Percentiles rank a stretch among this genome's conserved stretches.
Conservation (phyloP, 305 asterid species). For the Andrographis paniculata region DNA sequence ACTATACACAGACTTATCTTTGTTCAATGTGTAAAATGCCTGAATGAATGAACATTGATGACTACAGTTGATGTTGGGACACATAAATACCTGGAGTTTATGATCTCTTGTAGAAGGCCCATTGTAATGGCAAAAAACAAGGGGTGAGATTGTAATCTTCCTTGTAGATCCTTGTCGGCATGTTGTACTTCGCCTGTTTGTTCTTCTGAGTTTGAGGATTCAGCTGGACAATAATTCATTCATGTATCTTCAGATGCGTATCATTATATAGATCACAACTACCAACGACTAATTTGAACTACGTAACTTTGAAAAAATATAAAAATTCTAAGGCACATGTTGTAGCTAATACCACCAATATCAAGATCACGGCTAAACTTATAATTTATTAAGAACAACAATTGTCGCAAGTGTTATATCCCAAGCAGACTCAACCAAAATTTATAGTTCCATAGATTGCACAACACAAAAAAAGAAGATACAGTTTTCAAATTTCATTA, state of each 20-base stretch:
- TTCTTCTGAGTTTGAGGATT: slow-evolving; percentile 27
- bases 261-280: background rate
- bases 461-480: no score
- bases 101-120: slow-evolving; percentile 89
- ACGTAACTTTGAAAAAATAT: background rate
- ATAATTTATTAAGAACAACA: slow-evolving; percentile 4
- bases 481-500: no score
- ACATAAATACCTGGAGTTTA: slow-evolving; percentile 80
- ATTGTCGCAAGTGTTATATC: background rate
- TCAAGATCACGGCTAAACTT: no score
- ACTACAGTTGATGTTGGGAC: slow-evolving; percentile 12
- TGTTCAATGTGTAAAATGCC: slow-evolving; percentile 7
- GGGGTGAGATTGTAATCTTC: slow-evolving; percentile 59
- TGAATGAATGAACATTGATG: background rate
- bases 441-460: no score
- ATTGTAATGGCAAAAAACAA: slow-evolving; percentile 85
- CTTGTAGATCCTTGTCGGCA: slow-evolving; percentile 30
- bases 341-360: slow-evolving; percentile 10
- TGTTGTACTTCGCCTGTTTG: slow-evolving; percentile 27
- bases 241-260: slow-evolving; percentile 9
- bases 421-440: no score
- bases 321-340: background rate
- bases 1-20: no score
- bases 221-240: slow-evolving; percentile 35
- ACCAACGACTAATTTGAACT: no score